phyloP scores from a whole-genome alignment of 805 yeast species.

The Schwanniomyces polymorphus region DNA sequence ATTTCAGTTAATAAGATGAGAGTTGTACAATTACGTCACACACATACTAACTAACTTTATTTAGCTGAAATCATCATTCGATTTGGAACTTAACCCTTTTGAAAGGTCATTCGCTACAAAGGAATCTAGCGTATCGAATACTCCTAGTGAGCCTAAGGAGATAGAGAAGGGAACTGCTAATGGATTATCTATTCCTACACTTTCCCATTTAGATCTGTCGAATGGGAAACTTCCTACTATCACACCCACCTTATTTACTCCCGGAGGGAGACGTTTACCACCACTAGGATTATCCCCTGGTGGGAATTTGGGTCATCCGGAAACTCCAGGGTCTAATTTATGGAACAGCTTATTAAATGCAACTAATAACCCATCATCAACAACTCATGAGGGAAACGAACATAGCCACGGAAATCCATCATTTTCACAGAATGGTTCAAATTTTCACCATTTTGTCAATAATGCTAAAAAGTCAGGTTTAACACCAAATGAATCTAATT shows the following conservation, averaged over 20 bases:
- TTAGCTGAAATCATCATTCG: constrained; percentile 52
- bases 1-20: neutral
- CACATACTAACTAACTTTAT: constrained; percentile 23
- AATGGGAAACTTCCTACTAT: constrained; percentile 29
- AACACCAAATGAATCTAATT: constrained; percentile 73
- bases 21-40: constrained; percentile 14
- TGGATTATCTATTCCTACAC: constrained; percentile 33
- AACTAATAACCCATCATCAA: constrained; percentile 21
- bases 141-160: constrained; percentile 2
- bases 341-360: constrained; percentile 51
- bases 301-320: constrained; percentile 37
- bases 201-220: constrained; percentile 22
- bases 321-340: constrained; percentile 50
- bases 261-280: constrained; percentile 61
- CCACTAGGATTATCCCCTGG: constrained; percentile 53
- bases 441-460: constrained; percentile 27
- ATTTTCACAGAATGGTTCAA: constrained; percentile 4
- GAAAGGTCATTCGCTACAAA: constrained; percentile 89
- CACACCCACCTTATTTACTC: constrained; percentile 51
- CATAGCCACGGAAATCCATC: neutral
- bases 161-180: constrained; percentile 14
- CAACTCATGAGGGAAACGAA: constrained; percentile 1
- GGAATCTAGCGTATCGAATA: constrained; percentile 17
- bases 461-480: constrained; percentile 54
- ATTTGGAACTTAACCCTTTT: constrained; percentile 91